Percentiles rank a stretch among this genome's conserved stretches.
Evolutionary conservation across 768 basidiomycete species (phyloP).

Genomic region (Exidia glandulosa): DNA sequence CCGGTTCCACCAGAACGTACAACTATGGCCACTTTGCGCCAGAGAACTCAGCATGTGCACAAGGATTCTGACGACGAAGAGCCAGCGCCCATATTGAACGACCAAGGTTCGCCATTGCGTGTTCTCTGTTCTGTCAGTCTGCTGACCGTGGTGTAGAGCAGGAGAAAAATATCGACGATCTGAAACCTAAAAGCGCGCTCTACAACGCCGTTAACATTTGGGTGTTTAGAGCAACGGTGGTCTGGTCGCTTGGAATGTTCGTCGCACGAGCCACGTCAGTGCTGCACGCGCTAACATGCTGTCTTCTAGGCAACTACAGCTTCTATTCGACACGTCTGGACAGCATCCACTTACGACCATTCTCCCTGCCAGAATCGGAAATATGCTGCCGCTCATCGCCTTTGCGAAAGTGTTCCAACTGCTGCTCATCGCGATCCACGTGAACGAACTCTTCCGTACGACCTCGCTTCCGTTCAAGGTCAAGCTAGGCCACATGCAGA

Average conservation of each 20-base stretch:
- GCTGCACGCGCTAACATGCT: neutral
- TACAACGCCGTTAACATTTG: too few species aligned
- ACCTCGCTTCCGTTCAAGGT: neutral
- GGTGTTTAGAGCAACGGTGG: neutral
- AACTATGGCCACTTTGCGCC: too few species aligned
- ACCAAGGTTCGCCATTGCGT: neutral
- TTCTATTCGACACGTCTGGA: neutral
- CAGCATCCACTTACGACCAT: neutral
- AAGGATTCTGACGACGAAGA: neutral
- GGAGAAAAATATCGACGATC: neutral
- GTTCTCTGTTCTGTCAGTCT: neutral
- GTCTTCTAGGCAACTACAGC: neutral
- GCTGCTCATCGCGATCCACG: neutral
- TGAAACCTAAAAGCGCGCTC: neutral
- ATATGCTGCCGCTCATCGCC: neutral
- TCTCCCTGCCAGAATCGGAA: neutral
- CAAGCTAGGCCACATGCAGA: neutral
- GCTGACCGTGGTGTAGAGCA: neutral
- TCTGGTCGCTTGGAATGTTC: neutral
- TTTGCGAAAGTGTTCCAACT: neutral
- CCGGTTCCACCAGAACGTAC: too few species aligned
- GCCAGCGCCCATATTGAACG: neutral
- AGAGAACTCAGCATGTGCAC: neutral
- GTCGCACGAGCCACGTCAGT: neutral
- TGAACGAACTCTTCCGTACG: neutral